These are phyloP conservation scores for Bjerkandera adusta DNA, from an alignment of 1,284 basidiomycete genomes.

Conservation along the genomic window DNA sequence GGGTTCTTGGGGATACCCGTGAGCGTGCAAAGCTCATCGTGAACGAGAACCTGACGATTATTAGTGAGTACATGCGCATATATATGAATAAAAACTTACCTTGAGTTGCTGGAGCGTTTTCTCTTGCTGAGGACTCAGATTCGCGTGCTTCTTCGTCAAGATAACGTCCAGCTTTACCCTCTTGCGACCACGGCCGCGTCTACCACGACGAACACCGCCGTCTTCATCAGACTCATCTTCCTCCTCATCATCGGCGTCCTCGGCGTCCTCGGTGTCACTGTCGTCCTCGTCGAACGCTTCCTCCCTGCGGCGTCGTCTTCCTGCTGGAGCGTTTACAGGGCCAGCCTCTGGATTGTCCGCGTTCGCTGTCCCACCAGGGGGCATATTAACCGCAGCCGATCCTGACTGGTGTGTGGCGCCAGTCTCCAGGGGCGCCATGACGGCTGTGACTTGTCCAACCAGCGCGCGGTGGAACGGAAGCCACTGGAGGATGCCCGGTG, in stretches of 20 bases:
- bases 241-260: neutral
- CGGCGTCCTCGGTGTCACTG: neutral
- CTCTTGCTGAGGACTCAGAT: neutral
- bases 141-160: neutral
- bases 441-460: no score
- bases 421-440: neutral
- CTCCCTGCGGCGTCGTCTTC: neutral
- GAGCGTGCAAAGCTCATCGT: neutral
- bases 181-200: no score
- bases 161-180: neutral
- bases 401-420: no score
- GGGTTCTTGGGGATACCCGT: conserved; percentile 3
- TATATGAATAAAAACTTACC: neutral
- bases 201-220: no score
- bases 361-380: neutral
- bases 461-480: no score
- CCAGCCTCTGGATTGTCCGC: neutral
- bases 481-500: no score
- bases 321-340: no score
- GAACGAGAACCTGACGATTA: neutral
- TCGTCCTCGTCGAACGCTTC: neutral
- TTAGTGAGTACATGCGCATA: neutral
- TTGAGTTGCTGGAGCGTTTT: neutral
- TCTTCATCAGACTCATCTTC: neutral
- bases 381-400: no score